Evolutionary conservation across 805 yeast genomes (phyloP).

Genomic region (Ogataea pilisensis): DNA sequence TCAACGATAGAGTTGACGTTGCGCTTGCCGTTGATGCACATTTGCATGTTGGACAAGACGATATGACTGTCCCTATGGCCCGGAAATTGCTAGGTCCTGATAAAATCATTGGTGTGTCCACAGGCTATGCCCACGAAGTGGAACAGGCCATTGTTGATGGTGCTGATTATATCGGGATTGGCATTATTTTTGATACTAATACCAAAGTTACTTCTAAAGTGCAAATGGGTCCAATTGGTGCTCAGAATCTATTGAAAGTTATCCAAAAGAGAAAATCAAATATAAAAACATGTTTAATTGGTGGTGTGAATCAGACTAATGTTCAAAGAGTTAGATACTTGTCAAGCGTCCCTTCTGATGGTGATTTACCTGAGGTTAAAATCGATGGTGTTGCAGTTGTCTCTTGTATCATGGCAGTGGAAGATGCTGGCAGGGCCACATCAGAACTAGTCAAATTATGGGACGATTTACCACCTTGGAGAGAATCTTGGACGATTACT

Average conservation of each 20-base stretch:
- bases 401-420: conserved; percentile 72
- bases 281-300: conserved; percentile 70
- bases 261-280: conserved; percentile 34
- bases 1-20: conserved; percentile 84
- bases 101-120: conserved; percentile 78
- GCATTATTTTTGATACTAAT: conserved; percentile 68
- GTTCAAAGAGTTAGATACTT: conserved; percentile 53
- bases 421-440: conserved; percentile 51
- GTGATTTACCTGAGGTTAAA: conserved; percentile 16
- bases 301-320: conserved; percentile 69
- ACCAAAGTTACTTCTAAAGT: conserved; percentile 58
- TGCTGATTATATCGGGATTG: conserved; percentile 79
- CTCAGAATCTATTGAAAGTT: conserved; percentile 47
- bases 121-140: conserved; percentile 56
- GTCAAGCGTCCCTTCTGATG: conserved; percentile 38
- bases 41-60: conserved; percentile 90
- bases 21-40: conserved; percentile 88
- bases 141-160: conserved; percentile 43
- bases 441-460: conserved; percentile 30
- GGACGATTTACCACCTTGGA: conserved; percentile 28
- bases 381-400: conserved; percentile 88
- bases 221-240: conserved; percentile 71
- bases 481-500: background rate
- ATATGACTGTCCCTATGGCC: conserved; percentile 61
- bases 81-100: conserved; percentile 65